Evolutionary conservation across 2,329 filamentous ascomycete species (phyloP).

Genomic region (Pestalotiopsis fici): DNA sequence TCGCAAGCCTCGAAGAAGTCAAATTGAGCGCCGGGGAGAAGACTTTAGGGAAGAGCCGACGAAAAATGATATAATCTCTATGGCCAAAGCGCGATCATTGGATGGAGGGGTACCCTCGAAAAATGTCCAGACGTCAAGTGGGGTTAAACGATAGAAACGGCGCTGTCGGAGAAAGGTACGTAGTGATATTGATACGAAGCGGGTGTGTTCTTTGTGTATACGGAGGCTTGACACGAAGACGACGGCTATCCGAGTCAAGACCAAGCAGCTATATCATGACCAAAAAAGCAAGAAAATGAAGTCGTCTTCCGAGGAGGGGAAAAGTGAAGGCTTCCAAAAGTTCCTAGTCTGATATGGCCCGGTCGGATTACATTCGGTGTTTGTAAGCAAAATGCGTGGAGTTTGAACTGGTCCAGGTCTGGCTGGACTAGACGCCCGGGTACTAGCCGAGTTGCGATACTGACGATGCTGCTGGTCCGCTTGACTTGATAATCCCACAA

Average conservation of each 20-base stretch:
- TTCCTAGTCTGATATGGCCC: not conserved
- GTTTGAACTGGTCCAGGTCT: not conserved
- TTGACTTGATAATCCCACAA: not conserved
- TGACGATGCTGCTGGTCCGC: not conserved
- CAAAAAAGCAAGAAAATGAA: not conserved
- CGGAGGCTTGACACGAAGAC: not conserved
- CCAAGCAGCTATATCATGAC: not conserved
- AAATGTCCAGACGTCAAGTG: conserved; percentile 7
- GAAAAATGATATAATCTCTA: conserved; percentile 4
- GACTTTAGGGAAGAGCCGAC: not conserved
- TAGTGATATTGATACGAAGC: not conserved
- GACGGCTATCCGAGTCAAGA: not conserved
- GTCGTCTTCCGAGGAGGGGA: not conserved
- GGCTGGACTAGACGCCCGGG: not conserved
- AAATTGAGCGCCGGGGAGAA: not conserved
- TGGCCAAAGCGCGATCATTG: not conserved
- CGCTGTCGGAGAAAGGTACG: not conserved
- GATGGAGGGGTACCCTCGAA: conserved; percentile 3
- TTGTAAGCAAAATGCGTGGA: conserved; percentile 6
- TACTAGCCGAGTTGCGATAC: conserved; percentile 2
- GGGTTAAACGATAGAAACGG: not conserved
- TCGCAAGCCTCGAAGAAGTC: not conserved
- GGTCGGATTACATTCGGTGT: not conserved
- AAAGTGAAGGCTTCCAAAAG: not conserved
- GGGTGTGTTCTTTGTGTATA: not conserved